Conservation (phyloP, 169 alveolate genomes). For the Cryptosporidium canis region DNA sequence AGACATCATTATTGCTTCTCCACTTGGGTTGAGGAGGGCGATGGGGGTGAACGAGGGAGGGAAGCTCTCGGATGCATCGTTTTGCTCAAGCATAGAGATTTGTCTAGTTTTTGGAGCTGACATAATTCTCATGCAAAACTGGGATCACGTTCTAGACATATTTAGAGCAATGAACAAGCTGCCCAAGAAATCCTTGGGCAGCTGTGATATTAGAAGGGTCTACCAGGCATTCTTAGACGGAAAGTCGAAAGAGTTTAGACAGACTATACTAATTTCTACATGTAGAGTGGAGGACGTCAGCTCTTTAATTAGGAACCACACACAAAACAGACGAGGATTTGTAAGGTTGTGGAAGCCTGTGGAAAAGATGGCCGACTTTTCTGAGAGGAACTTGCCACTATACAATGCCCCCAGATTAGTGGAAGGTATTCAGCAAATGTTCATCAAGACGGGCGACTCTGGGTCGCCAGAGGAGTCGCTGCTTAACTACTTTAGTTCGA, state of each 20-base stretch:
- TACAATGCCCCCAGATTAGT: constrained; percentile 40
- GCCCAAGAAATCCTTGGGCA: constrained; percentile 79
- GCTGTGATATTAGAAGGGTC: constrained; percentile 79
- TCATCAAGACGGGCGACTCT: constrained; percentile 38
- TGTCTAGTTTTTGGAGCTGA: constrained; percentile 85
- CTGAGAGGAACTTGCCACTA: constrained; percentile 9
- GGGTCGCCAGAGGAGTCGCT: constrained; percentile 23
- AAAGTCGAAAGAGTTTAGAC: constrained; percentile 76
- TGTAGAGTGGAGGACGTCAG: constrained; percentile 36
- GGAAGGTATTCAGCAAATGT: constrained; percentile 37
- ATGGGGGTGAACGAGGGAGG: constrained; percentile 75
- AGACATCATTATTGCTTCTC: constrained; percentile 89
- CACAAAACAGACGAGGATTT: constrained; percentile 74
- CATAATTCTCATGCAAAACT: constrained; percentile 86
- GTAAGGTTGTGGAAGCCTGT: constrained; percentile 69
- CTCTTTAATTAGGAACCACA: constrained; percentile 51
- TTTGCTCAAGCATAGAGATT: constrained; percentile 87
- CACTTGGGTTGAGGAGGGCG: constrained; percentile 84
- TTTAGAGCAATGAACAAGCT: constrained; percentile 76
- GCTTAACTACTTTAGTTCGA: constrained; percentile 7
- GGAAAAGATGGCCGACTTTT: background rate
- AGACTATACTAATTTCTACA: constrained; percentile 71
- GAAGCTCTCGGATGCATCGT: constrained; percentile 74
- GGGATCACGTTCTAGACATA: constrained; percentile 81
- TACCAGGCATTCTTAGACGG: constrained; percentile 78